These are phyloP conservation scores for Geoglossum glabrum DNA, from an alignment of 495 filamentous ascomycete genomes.

Conservation along the genomic window DNA sequence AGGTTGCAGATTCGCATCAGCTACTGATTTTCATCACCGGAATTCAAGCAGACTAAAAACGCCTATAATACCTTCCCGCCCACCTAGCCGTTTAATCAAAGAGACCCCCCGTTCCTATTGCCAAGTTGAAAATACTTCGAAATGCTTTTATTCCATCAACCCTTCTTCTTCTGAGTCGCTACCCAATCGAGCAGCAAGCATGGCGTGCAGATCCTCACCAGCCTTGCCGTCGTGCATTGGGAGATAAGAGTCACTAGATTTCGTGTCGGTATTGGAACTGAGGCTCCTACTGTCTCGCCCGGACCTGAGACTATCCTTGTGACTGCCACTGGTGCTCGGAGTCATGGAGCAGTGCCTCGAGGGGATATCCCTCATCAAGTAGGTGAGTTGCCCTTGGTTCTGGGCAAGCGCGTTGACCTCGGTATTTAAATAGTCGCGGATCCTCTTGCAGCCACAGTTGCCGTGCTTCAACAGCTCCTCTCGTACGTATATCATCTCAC, in stretches of 20 bases:
- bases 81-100: neutral
- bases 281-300: neutral
- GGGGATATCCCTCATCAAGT: neutral
- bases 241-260: neutral
- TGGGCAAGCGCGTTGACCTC: conserved; percentile 10
- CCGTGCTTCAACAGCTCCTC: conserved; percentile 22
- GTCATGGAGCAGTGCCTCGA: neutral
- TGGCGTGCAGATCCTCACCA: neutral
- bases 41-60: neutral
- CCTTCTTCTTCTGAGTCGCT: neutral
- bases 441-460: conserved; percentile 20
- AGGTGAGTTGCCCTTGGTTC: conserved; percentile 1
- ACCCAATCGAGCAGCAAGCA: neutral
- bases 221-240: neutral
- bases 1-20: neutral
- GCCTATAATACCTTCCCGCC: neutral
- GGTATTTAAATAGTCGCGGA: conserved; percentile 15
- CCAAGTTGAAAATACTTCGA: neutral
- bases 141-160: neutral
- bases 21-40: neutral
- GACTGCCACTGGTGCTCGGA: neutral
- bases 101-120: neutral
- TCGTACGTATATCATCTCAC: conserved; percentile 23
- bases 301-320: neutral
- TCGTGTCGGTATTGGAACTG: neutral